phyloP scores from a whole-genome alignment of 805 yeast genomes.

The Starmera dryadoides region DNA sequence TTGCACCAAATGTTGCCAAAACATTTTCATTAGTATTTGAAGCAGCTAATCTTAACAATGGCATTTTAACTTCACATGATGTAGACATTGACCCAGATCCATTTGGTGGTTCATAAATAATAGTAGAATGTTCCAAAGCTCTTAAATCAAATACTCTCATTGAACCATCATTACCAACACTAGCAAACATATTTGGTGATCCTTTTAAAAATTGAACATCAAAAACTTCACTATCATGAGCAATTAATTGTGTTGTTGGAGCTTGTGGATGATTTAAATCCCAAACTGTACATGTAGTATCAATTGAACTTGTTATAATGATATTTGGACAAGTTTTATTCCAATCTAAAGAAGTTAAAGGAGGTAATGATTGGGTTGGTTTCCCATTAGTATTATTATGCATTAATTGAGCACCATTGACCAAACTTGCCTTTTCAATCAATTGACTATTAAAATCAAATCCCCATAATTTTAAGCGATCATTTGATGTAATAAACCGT shows the following conservation, averaged over 20 bases:
- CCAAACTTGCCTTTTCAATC: conserved; percentile 32
- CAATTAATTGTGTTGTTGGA: conserved; percentile 90
- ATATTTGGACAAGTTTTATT: conserved; percentile 60
- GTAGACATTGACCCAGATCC: conserved; percentile 1
- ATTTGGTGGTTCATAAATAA: conserved; percentile 73
- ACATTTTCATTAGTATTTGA: conserved; percentile 76
- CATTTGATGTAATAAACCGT: conserved; percentile 63
- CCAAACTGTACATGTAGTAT: conserved; percentile 97
- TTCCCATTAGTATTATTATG: conserved; percentile 35
- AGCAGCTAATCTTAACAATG: conserved; percentile 70
- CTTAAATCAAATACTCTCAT: conserved; percentile 88
- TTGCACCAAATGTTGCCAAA: conserved; percentile 74
- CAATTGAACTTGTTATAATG: conserved; percentile 81
- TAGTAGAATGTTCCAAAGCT: conserved; percentile 87
- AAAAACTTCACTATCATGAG: conserved; percentile 92
- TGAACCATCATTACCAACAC: conserved; percentile 94
- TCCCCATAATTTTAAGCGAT: conserved; percentile 60
- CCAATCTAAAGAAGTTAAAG: conserved; percentile 94
- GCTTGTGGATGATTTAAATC: conserved; percentile 57
- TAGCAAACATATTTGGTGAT: conserved; percentile 72
- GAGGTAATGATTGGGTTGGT: conserved; percentile 46
- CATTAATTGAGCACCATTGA: conserved; percentile 31
- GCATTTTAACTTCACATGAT: conserved; percentile 30
- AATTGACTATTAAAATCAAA: conserved; percentile 30
- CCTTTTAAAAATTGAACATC: conserved; percentile 82